phyloP scores from a whole-genome alignment of 805 yeast species.

The Starmerella bombicola region DNA sequence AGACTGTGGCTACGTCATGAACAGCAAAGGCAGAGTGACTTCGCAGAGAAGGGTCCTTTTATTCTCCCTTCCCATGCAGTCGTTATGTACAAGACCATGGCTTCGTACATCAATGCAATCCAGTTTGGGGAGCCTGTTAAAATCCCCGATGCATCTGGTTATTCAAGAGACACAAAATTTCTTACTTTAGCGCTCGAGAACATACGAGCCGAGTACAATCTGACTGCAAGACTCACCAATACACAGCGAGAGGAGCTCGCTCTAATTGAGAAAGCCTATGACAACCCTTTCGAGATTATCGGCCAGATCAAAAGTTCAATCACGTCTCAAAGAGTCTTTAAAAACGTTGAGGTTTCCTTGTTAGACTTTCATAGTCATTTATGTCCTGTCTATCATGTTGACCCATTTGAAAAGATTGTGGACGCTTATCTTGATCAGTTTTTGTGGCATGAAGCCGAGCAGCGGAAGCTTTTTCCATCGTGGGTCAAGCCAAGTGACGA shows the following conservation, averaged over 20 bases:
- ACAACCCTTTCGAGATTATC: slow-evolving; percentile 87
- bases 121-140: slow-evolving; percentile 69
- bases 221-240: slow-evolving; percentile 67
- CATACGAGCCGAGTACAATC: slow-evolving; percentile 60
- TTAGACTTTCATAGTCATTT: slow-evolving; percentile 79
- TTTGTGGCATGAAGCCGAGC: slow-evolving; percentile 89
- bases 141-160: slow-evolving; percentile 75
- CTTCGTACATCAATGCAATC: slow-evolving; percentile 78
- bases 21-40: slow-evolving; percentile 72
- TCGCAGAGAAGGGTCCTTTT: slow-evolving; percentile 77
- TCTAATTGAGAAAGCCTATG: slow-evolving; percentile 89
- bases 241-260: slow-evolving; percentile 87
- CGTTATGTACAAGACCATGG: slow-evolving; percentile 72
- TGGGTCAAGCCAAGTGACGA: slow-evolving; percentile 94
- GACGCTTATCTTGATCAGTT: slow-evolving; percentile 95
- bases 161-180: slow-evolving; percentile 86
- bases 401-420: slow-evolving; percentile 86
- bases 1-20: slow-evolving; percentile 87
- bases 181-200: slow-evolving; percentile 80
- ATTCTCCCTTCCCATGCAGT: slow-evolving; percentile 82
- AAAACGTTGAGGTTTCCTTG: slow-evolving; percentile 78
- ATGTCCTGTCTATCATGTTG: slow-evolving; percentile 75
- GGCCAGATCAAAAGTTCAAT: slow-evolving; percentile 71
- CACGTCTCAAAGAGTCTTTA: slow-evolving; percentile 81
- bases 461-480: slow-evolving; percentile 75